Evolutionary conservation across 2,329 filamentous ascomycete genomes (phyloP).

Genomic region (Blumeria hordei): DNA sequence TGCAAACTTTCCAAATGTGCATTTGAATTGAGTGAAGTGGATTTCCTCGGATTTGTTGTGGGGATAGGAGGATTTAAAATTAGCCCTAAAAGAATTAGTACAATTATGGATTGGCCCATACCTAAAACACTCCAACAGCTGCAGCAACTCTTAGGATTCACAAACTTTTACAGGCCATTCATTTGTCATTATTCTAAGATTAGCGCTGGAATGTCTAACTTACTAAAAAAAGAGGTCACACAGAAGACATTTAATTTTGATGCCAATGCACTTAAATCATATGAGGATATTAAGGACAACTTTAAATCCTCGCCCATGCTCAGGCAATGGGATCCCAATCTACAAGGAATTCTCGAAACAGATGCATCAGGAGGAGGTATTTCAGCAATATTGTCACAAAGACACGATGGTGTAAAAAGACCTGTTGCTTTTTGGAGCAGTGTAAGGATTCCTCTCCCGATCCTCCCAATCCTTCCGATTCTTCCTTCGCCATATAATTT

Average conservation of each 20-base stretch:
- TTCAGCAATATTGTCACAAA: neutral
- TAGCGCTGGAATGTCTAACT: neutral
- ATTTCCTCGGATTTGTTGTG: neutral
- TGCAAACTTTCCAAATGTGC: constrained; percentile 1
- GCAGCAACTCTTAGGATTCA: neutral
- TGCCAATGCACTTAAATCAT: neutral
- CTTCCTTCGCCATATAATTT: no score
- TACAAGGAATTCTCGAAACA: constrained; percentile 1
- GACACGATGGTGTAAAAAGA: no score
- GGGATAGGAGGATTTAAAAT: neutral
- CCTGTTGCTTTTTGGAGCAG: no score
- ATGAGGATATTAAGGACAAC: neutral
- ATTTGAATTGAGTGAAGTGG: neutral
- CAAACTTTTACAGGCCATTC: constrained; percentile 1
- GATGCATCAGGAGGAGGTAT: neutral
- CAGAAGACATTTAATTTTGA: constrained; percentile 1
- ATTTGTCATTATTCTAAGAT: neutral
- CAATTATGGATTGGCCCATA: neutral
- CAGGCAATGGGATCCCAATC: neutral
- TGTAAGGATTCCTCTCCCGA: no score
- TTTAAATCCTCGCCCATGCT: neutral
- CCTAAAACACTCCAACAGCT: constrained; percentile 1
- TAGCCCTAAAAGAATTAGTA: neutral
- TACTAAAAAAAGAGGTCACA: neutral
- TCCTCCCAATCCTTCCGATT: no score